Evolutionary conservation across 2,329 filamentous ascomycete species (phyloP), one percentile per base, ranked within the genome.

Genomic region (Hymenoscyphus fraxineus): DNA sequence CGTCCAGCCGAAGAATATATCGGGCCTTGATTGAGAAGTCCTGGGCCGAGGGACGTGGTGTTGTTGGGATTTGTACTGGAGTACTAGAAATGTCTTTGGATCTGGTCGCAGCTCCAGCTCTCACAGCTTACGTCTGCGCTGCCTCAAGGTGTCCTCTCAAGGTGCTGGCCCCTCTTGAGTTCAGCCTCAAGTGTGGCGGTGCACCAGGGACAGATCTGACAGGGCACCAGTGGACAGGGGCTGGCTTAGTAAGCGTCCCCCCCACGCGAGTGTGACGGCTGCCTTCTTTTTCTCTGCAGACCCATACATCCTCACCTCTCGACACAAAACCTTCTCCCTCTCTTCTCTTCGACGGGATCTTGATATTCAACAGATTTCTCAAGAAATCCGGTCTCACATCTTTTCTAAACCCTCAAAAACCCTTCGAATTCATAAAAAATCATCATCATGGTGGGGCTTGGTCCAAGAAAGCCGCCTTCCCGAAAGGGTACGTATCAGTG

Each of bases 381-480:
- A 54, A 54, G 47, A 27, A 12, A 12, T 4, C 22, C 22, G 12
- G 19, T 31, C 31, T 19, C 6, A n/a, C n/a, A 39, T 54, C 41
- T 63, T 44, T n/a, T 39, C 12, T 9, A n/a, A 2, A 13, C 19
- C 19, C 47, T 19, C 19, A 19, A 54, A 54, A 54, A 54, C 19
- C 40, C 27, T 16, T 32, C 51, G 9, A 58, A 61, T 41, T 55
- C 19, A 31, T 57, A 19, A 51, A 58, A 41, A 54, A 55, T 51
- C 59, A 56, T 31, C 66, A 70, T 76, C 64, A 89, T 89, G 87
- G 86, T 88, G 70, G 83, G 84, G 72, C 72, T 87, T 67, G 84
- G 85, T 75, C 84, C 87, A 68, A 86, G 85, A 76, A 84, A 82
- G 74, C 82, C 83, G 68, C 87, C 86, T 56, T 88, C 87, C 79